These are phyloP conservation scores for Strigomonas oncopelti DNA, from an alignment of 208 protist species.

Conservation along the genomic window DNA sequence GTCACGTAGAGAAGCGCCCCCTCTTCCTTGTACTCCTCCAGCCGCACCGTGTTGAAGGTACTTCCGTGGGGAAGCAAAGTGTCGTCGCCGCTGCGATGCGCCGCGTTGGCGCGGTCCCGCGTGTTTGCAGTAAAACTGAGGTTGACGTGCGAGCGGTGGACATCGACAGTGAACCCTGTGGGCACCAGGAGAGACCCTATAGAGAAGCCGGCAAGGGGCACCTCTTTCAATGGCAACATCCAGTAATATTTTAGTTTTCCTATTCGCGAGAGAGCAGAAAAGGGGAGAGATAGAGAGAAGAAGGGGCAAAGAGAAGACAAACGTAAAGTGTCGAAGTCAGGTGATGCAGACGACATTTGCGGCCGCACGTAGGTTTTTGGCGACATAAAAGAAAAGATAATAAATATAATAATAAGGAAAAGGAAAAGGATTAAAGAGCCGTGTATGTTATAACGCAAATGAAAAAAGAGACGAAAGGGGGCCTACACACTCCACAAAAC, in stretches of 20 bases:
- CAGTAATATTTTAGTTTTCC: neutral
- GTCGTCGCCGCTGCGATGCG: neutral
- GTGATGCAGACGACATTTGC: no score
- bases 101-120: neutral
- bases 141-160: conserved; percentile 38
- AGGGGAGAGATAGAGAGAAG: conserved; percentile 11
- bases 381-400: neutral
- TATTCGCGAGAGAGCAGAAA: conserved; percentile 3
- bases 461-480: neutral
- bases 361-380: no score
- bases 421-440: no score
- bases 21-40: conserved; percentile 29
- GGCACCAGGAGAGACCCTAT: conserved; percentile 51
- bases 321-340: neutral
- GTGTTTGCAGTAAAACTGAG: conserved; percentile 8
- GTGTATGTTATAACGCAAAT: neutral
- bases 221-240: conserved; percentile 25
- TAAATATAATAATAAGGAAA: neutral
- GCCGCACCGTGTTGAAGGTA: conserved; percentile 44
- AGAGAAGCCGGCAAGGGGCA: conserved; percentile 39
- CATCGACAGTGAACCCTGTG: conserved; percentile 46
- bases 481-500: neutral
- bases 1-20: conserved; percentile 43
- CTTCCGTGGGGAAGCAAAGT: conserved; percentile 10
- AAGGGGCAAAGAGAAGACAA: conserved; percentile 2